Evolutionary conservation across 306 rosid species (phyloP).

Genomic region (Cucurbita maxima): DNA sequence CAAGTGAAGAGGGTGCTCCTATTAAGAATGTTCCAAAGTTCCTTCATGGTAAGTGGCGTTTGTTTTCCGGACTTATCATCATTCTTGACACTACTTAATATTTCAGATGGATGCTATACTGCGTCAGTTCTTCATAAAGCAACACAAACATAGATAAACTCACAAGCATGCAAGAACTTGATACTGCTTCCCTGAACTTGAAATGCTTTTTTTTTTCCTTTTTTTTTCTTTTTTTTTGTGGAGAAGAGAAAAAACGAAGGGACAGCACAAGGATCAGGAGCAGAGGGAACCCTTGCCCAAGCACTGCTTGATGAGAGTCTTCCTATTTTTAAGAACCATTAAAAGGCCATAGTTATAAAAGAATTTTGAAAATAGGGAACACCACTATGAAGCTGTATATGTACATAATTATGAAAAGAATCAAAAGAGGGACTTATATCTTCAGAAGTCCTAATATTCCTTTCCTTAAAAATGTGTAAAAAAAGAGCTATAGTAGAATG

Average conservation of each 20-base stretch:
- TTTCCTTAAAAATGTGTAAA: not conserved
- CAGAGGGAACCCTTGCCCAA: not conserved
- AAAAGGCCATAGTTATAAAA: not conserved
- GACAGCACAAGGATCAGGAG: not conserved
- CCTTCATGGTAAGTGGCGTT: constrained; percentile 32
- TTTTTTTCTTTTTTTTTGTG: not conserved
- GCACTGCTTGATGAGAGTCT: not conserved
- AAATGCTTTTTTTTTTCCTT: not conserved
- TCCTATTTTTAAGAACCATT: not conserved
- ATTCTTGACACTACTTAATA: not conserved
- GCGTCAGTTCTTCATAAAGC: not conserved
- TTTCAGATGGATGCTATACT: not conserved
- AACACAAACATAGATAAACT: not conserved
- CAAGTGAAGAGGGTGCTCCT: constrained; percentile 22
- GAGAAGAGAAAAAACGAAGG: not conserved
- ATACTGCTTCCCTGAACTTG: not conserved
- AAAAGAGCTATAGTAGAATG: not conserved
- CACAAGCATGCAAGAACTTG: not conserved
- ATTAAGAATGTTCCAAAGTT: constrained; percentile 14
- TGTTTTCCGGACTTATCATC: not conserved
- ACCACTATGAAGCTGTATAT: not conserved
- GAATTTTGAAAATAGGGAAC: not conserved
- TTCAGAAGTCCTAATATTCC: not conserved
- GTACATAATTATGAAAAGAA: not conserved
- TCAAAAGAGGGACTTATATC: not conserved